phyloP scores from a whole-genome alignment of 2,329 filamentous ascomycete species.

The Aspergillus sp. region DNA sequence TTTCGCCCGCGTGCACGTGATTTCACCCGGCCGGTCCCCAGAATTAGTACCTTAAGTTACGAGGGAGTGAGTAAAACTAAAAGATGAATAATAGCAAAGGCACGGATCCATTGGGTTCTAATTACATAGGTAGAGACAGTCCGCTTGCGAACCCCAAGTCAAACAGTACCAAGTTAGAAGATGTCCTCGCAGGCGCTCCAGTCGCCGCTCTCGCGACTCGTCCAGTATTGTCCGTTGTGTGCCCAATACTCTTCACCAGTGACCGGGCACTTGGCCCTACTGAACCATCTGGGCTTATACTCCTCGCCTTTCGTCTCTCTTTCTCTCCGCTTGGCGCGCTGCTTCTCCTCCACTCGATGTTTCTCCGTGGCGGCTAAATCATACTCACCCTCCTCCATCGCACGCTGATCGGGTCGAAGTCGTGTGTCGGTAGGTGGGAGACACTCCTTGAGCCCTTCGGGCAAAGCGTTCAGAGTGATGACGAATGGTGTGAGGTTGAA shows the following conservation, averaged over 20 bases:
- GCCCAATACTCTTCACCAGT: constrained; percentile 91
- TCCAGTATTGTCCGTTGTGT: constrained; percentile 89
- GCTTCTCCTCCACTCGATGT: constrained; percentile 88
- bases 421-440: constrained; percentile 91
- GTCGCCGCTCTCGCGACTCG: constrained; percentile 60
- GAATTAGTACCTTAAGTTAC: background rate
- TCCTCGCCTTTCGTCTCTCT: constrained; percentile 78
- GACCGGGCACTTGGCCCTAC: constrained; percentile 67
- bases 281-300: constrained; percentile 85
- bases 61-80: no score
- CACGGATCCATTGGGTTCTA: no score
- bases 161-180: constrained; percentile 47
- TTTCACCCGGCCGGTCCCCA: background rate
- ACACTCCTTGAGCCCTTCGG: constrained; percentile 74
- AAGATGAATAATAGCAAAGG: no score
- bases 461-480: constrained; percentile 87
- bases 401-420: constrained; percentile 89
- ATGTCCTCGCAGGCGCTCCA: constrained; percentile 77
- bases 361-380: constrained; percentile 92
- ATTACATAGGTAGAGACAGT: no score
- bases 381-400: constrained; percentile 98
- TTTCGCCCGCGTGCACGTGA: constrained; percentile 6
- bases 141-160: background rate
- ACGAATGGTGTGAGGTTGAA: constrained; percentile 98
- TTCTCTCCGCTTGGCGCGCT: constrained; percentile 71